Conservation (phyloP, 164 flowering plant genomes). For the Dillenia turbinata region DNA sequence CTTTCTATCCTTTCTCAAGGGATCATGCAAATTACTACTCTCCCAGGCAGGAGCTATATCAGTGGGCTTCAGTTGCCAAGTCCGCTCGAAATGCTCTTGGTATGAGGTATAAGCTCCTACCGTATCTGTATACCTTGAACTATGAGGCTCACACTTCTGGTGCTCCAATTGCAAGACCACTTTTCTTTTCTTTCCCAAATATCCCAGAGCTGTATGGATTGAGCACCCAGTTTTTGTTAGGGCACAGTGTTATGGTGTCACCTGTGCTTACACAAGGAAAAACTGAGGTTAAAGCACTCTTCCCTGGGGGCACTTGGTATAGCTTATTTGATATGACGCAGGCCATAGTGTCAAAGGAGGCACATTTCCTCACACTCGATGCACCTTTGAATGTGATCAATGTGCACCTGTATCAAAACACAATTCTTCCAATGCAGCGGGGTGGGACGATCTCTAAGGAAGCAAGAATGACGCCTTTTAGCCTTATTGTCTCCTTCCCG, state of each 20-base stretch:
- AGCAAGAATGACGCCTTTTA: slow-evolving; percentile 65
- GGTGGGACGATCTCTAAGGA: slow-evolving; percentile 66
- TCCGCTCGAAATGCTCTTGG: slow-evolving; percentile 84
- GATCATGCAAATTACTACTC: slow-evolving; percentile 73
- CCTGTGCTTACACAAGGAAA: slow-evolving; percentile 55
- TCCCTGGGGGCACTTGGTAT: slow-evolving; percentile 85
- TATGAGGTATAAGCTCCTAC: slow-evolving; percentile 71
- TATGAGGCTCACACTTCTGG: slow-evolving; percentile 73
- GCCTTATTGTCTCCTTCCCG: slow-evolving; percentile 57
- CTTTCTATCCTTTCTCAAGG: slow-evolving; percentile 88
- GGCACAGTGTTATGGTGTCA: slow-evolving; percentile 68
- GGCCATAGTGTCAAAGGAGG: slow-evolving; percentile 32
- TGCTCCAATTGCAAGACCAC: slow-evolving; percentile 79
- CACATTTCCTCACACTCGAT: slow-evolving; percentile 45
- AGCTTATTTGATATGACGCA: slow-evolving; percentile 62
- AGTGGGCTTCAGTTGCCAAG: slow-evolving; percentile 67
- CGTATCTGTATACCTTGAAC: slow-evolving; percentile 74
- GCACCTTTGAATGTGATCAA: slow-evolving; percentile 72
- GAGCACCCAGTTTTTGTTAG: slow-evolving; percentile 79
- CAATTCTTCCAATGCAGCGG: slow-evolving; percentile 76
- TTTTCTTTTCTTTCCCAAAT: slow-evolving; percentile 77
- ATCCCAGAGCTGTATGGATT: slow-evolving; percentile 37
- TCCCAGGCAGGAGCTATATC: slow-evolving; percentile 80
- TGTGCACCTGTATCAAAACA: slow-evolving; percentile 72
- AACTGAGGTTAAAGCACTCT: slow-evolving; percentile 44